phyloP scores from a whole-genome alignment of 2,329 filamentous ascomycete species.

The Colletotrichum cordylinicola region DNA sequence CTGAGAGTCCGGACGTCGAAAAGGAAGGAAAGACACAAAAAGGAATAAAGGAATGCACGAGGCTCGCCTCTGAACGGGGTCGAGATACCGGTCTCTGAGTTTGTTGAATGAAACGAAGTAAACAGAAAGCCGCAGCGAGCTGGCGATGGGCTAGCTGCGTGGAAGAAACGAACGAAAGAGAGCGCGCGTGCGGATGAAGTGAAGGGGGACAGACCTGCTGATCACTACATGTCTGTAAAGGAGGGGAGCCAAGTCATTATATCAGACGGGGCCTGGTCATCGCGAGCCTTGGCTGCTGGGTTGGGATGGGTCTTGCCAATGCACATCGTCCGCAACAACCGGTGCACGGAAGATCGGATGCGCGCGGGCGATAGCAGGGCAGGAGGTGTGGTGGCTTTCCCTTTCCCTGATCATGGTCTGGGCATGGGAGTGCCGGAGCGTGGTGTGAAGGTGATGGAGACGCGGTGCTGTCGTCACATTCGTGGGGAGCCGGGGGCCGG shows the following conservation, averaged over 20 bases:
- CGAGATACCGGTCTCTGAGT: slow-evolving; percentile 24
- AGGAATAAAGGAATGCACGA: slow-evolving; percentile 17
- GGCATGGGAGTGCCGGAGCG: slow-evolving; percentile 12
- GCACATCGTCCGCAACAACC: slow-evolving; percentile 5
- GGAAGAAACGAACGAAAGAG: slow-evolving; percentile 19
- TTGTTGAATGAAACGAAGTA: slow-evolving; percentile 3
- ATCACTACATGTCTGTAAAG: not conserved
- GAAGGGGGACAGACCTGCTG: slow-evolving; percentile 20
- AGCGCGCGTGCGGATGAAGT: slow-evolving; percentile 3
- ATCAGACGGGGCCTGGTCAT: slow-evolving; percentile 3
- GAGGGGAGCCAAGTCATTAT: slow-evolving; percentile 16
- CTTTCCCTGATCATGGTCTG: not conserved
- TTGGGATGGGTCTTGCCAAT: not conserved
- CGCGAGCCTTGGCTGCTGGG: slow-evolving; percentile 3
- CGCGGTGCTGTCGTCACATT: not conserved
- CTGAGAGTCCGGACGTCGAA: not conserved
- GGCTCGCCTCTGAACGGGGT: slow-evolving; percentile 20
- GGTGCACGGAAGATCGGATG: slow-evolving; percentile 11
- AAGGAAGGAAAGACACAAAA: not conserved
- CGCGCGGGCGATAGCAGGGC: not conserved
- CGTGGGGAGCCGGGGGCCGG: not conserved
- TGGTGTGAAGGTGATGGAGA: not conserved
- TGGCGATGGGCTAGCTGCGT: not conserved
- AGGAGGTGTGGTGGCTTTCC: not conserved
- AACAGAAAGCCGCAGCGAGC: not conserved